A percentile compares a stretch with the other conserved stretches of the same genome.
Conservation (phyloP, 208 protist genomes). For the Leishmania aethiopica region DNA sequence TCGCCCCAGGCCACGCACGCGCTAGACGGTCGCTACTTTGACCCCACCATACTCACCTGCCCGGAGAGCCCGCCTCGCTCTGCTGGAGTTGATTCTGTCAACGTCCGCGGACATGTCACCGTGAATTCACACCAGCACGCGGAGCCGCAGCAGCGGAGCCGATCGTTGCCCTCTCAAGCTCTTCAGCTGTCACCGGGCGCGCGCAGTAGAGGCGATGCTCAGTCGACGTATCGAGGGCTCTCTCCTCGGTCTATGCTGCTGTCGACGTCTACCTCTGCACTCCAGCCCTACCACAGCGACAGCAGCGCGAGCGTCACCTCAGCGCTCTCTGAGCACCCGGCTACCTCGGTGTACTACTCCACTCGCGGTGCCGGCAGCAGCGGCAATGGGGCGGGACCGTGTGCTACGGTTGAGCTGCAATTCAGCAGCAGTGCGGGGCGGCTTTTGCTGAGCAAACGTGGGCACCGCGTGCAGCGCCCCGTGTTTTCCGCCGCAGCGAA, state of each 20-base stretch:
- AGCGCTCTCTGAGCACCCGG: background rate
- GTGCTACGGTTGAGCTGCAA: background rate
- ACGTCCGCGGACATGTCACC: background rate
- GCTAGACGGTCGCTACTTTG: slow-evolving; percentile 34
- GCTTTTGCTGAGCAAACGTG: slow-evolving; percentile 25
- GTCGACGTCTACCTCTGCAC: background rate
- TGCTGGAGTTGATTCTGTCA: background rate
- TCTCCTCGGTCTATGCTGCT: background rate
- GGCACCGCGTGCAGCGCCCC: slow-evolving; percentile 26
- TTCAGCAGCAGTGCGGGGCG: slow-evolving; percentile 29
- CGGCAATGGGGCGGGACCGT: background rate
- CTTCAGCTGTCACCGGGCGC: background rate
- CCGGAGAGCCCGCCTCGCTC: background rate
- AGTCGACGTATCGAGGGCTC: background rate
- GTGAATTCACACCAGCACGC: background rate
- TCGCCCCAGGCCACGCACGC: slow-evolving; percentile 28
- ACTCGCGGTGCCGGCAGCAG: background rate
- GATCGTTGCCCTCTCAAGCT: background rate
- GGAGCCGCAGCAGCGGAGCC: background rate
- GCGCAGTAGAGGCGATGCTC: background rate
- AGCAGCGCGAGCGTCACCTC: background rate
- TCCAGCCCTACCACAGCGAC: background rate
- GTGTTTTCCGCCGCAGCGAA: background rate
- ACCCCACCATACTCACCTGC: slow-evolving; percentile 21
- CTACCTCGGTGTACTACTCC: background rate